These are phyloP conservation scores for Saprolegnia parasitica DNA, from an alignment of 352 stramenopile species.

Conservation along the genomic window DNA sequence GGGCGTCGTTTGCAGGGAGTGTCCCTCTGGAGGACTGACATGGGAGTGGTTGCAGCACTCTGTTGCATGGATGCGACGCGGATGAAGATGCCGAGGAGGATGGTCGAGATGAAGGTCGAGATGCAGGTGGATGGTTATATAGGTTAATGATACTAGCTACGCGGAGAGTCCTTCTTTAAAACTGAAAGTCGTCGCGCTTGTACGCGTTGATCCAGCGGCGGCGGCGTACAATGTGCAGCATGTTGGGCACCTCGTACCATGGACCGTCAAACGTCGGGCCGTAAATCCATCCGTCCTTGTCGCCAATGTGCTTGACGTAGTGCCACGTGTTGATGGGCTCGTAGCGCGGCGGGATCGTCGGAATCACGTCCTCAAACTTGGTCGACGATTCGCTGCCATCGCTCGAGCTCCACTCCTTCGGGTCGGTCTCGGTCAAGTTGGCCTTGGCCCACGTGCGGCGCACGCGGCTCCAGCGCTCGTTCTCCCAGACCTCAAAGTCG, in stretches of 20 bases:
- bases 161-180: background rate
- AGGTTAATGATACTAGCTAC: constrained; percentile 11
- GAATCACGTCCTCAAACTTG: constrained; percentile 32
- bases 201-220: constrained; percentile 34
- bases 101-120: background rate
- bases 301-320: constrained; percentile 34
- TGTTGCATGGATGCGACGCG: background rate
- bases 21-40: too few species aligned
- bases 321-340: constrained; percentile 32
- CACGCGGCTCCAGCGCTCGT: constrained; percentile 34
- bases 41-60: too few species aligned
- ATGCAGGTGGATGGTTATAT: background rate
- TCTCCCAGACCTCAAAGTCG: constrained; percentile 39
- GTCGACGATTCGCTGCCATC: constrained; percentile 29
- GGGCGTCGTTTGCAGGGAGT: too few species aligned
- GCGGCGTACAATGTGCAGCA: constrained; percentile 31
- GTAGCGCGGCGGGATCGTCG: constrained; percentile 31
- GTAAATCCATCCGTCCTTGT: constrained; percentile 43
- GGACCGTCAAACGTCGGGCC: constrained; percentile 35
- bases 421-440: constrained; percentile 11
- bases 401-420: constrained; percentile 33
- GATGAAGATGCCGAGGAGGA: background rate
- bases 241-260: constrained; percentile 35
- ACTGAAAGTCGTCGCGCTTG: constrained; percentile 10
- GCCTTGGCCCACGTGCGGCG: background rate